Evolutionary conservation across 495 filamentous ascomycete genomes (phyloP), one percentile per base, ranked within the genome.

Genomic region (Darksidea phi): DNA sequence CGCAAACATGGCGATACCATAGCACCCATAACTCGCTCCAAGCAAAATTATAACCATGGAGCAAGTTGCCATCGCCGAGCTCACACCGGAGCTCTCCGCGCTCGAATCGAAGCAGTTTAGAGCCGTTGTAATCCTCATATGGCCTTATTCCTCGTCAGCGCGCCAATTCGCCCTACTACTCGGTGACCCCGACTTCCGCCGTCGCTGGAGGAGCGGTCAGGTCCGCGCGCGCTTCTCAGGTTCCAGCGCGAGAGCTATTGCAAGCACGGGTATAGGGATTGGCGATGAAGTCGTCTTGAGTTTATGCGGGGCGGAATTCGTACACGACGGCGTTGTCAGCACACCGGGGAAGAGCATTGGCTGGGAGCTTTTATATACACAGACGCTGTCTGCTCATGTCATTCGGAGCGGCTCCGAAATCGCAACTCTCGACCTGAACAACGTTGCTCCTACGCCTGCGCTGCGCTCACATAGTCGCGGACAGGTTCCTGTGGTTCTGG

Each of bases 131-230:
- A 89, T 88, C 5, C 84, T 98, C 17, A 83, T 91, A 46, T 97
- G 94, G 93, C 94, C 94, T 0, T 98, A 88, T 73, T 95, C 88
- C 34, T 86, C 85, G 6, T 86, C 88, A 13, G 86, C 80, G 6
- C 78, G 80, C 38, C 85, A 84, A 10, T 75, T 89, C 62, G 85
- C 90, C 49, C 82, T 98, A 28, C 81, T 91, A 1, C 79, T 96
- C 4, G 87, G 88, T 11, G 94, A 97, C 56, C 85, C 87, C 23
- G 92, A 98, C 68, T 89, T 94, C 67, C 87, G 90, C 41, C 82
- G 96, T 34, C 90, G 94, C 18, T 80, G 81, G 21, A 77, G 76
- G 28, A 87, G 83, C 60, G 94, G 94, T 17, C 91, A 96, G 74
- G 86, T 96, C n/a, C 83, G 90, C 12, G 79, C 91, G 34, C 78